phyloP scores from a whole-genome alignment of 2,329 filamentous ascomycete genomes.

The Fusarium sp. region DNA sequence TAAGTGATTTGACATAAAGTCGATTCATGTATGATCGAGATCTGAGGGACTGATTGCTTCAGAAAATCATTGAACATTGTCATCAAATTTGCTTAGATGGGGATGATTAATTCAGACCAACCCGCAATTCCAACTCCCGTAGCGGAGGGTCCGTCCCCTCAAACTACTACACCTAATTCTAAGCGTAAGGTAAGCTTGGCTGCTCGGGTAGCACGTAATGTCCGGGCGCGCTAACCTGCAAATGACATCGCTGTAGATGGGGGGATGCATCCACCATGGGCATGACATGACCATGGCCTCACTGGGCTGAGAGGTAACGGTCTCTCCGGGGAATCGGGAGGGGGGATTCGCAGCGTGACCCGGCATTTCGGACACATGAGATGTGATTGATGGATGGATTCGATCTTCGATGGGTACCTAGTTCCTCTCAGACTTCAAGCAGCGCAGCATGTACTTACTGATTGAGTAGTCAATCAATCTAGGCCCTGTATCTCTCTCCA shows the following conservation, averaged over 20 bases:
- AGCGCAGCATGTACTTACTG: background rate
- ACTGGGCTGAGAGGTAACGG: conserved; percentile 25
- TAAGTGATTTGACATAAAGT: conserved; percentile 18
- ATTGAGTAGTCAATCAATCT: background rate
- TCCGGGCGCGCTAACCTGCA: background rate
- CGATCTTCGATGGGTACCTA: background rate
- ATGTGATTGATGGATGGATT: conserved; percentile 1
- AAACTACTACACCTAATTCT: background rate
- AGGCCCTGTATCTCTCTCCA: background rate
- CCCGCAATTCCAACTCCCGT: background rate
- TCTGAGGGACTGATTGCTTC: background rate
- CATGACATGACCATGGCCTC: conserved; percentile 23
- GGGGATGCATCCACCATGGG: conserved; percentile 20
- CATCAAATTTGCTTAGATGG: conserved; percentile 18
- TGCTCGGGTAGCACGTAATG: background rate
- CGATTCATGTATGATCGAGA: conserved; percentile 12
- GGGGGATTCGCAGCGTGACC: background rate
- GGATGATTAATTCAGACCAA: conserved; percentile 26
- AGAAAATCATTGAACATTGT: background rate
- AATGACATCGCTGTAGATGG: background rate
- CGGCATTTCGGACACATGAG: conserved; percentile 5
- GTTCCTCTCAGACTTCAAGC: background rate
- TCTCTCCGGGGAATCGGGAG: background rate
- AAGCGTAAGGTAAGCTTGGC: background rate
- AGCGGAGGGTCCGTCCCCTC: background rate